These are phyloP conservation scores for Phytophthora crassamura DNA, from an alignment of 352 stramenopile species.

Conservation along the genomic window DNA sequence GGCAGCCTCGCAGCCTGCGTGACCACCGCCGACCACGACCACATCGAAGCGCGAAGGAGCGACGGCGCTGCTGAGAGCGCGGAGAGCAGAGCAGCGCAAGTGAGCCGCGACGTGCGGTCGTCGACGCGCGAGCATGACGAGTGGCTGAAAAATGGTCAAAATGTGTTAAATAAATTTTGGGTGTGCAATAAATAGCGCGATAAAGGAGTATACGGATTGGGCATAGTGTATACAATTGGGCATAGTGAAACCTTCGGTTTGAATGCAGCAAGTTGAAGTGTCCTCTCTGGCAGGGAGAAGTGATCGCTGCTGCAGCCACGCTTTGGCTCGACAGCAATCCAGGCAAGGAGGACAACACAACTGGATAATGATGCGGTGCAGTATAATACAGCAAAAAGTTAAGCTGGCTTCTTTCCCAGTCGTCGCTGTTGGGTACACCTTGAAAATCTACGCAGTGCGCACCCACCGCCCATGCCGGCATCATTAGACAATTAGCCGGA, in stretches of 20 bases:
- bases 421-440: constrained; percentile 15
- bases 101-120: constrained; percentile 10
- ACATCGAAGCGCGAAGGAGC: constrained; percentile 49
- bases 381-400: no score
- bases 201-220: not conserved
- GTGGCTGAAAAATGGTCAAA: constrained; percentile 32
- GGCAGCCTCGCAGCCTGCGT: constrained; percentile 68
- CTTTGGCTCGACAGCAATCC: no score
- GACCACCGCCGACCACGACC: constrained; percentile 64
- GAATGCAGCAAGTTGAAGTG: constrained; percentile 17
- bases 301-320: no score
- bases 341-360: no score
- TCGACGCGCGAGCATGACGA: constrained; percentile 35
- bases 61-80: constrained; percentile 18
- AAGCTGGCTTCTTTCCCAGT: no score
- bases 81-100: constrained; percentile 21
- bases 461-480: not conserved
- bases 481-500: constrained; percentile 14
- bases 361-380: no score
- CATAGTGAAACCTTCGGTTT: constrained; percentile 7
- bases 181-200: not conserved
- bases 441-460: not conserved
- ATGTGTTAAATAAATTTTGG: not conserved
- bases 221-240: not conserved
- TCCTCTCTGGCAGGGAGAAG: no score